Evolutionary conservation across 2,329 filamentous ascomycete genomes (phyloP).

Genomic region (Phaeosphaeria sp.): DNA sequence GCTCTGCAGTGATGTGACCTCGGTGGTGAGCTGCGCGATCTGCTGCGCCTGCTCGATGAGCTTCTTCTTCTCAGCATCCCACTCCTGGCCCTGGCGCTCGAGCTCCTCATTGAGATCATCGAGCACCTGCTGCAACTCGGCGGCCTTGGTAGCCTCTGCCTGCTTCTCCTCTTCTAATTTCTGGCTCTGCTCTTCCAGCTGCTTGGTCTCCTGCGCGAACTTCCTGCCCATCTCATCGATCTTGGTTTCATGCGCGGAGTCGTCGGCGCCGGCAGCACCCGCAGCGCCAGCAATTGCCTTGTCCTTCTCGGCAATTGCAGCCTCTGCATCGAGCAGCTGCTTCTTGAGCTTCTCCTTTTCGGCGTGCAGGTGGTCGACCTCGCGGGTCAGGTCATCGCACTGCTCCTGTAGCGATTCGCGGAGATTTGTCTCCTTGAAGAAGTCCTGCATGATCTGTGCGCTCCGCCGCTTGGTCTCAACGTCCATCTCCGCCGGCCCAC

Average conservation of each 20-base stretch:
- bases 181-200: constrained; percentile 39
- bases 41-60: constrained; percentile 39
- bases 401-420: constrained; percentile 46
- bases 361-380: constrained; percentile 40
- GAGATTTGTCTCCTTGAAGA: constrained; percentile 48
- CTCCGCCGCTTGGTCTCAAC: constrained; percentile 41
- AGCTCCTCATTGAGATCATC: constrained; percentile 45
- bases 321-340: constrained; percentile 40
- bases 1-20: constrained; percentile 30
- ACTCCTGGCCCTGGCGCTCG: constrained; percentile 42
- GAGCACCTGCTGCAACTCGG: constrained; percentile 45
- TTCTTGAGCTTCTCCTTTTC: constrained; percentile 42
- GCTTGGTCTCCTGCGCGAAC: constrained; percentile 42
- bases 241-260: constrained; percentile 31
- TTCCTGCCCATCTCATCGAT: constrained; percentile 46
- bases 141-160: constrained; percentile 38
- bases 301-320: constrained; percentile 41
- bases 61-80: constrained; percentile 46
- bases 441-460: constrained; percentile 48
- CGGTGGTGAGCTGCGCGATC: constrained; percentile 33
- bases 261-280: constrained; percentile 21
- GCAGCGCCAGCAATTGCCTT: constrained; percentile 31
- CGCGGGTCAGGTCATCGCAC: constrained; percentile 39
- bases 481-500: constrained; percentile 37
- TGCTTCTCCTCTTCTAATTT: constrained; percentile 42